Conservation (phyloP, 805 yeast species). For the Huiozyma sinensis region DNA sequence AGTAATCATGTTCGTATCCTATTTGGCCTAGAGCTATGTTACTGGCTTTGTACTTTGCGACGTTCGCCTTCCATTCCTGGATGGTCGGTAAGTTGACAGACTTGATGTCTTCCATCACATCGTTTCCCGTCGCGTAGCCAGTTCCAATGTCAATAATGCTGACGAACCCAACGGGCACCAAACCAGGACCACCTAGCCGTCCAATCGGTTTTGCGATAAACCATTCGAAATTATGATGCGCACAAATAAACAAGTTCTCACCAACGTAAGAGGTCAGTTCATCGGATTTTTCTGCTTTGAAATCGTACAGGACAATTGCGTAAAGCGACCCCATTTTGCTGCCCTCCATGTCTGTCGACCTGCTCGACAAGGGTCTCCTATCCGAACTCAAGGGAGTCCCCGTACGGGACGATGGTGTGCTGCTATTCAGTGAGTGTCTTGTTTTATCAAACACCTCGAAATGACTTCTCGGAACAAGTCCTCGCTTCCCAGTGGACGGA, state of each 20-base stretch:
- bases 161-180: conserved; percentile 86
- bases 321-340: conserved; percentile 42
- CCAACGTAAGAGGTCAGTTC: conserved; percentile 79
- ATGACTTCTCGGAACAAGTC: conserved; percentile 78
- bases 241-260: conserved; percentile 85
- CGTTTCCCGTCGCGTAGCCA: conserved; percentile 45
- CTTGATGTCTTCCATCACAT: conserved; percentile 47
- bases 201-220: conserved; percentile 94
- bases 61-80: conserved; percentile 87
- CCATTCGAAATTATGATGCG: conserved; percentile 96
- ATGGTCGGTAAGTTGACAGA: conserved; percentile 76
- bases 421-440: conserved; percentile 28
- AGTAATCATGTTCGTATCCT: conserved; percentile 26
- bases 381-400: background rate
- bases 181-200: conserved; percentile 92
- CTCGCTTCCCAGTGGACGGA: conserved; percentile 65
- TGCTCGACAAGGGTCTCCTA: conserved; percentile 1
- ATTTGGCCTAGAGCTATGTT: conserved; percentile 62
- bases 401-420: background rate
- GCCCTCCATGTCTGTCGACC: conserved; percentile 7
- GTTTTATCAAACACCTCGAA: conserved; percentile 70
- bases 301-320: conserved; percentile 79
- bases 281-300: conserved; percentile 65
- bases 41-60: conserved; percentile 87
- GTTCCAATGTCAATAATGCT: conserved; percentile 71